Base-by-base conservation (phyloP, 1,284 basidiomycete genomes). In the Cutaneotrichosporon spelunceum region DNA sequence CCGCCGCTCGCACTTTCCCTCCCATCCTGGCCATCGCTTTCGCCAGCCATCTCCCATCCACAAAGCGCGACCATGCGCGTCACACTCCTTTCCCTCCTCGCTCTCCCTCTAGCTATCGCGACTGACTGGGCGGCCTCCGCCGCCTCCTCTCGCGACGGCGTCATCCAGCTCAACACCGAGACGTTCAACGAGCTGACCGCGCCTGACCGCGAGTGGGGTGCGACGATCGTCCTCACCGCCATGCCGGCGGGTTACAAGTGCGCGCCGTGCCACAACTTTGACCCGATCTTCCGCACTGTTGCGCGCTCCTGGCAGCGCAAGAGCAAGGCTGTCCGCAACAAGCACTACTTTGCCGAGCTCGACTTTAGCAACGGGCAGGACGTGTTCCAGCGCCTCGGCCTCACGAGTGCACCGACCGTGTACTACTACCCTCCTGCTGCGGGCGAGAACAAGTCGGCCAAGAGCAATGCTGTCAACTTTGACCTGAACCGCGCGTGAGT, bases 331-430 rank as follows among this genome's bases (percentile, higher is more conserved):
- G 79, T 87, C 36, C 84, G 88, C 48, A 83, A 91, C 75, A 80
- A 83, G 62, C 91, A 95, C 77, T 93, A 96, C 84, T 97, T 96
- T 72, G 93, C 87, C 14, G 87, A 86, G n/a, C 80, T 92, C 39
- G 93, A 97, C 78, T 96, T 95, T 74, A 85, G 88, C 66, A 83
- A 89, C 45, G 87, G 85, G 2, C 84, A 85, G 60, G 78, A 81
- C 3, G 83, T 92, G 39, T 97, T 93, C 80, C 86, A 89, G 79
- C 87, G 86, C 81, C 77, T 88, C 81, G 81, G 84, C 67, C 69
- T 93, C 14, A 80, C 81, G 58, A 83, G 89, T 34, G 93, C 93
- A 1, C 93, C 93, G 0, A 84, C 90, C 4, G 87, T 95, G 30
- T 84, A 87, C 68, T 86, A 88, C 70, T 90, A 88, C 72, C 86